These are phyloP conservation scores for Sporothrix pallida DNA, from an alignment of 2,329 filamentous ascomycete species.

Conservation along the genomic window DNA sequence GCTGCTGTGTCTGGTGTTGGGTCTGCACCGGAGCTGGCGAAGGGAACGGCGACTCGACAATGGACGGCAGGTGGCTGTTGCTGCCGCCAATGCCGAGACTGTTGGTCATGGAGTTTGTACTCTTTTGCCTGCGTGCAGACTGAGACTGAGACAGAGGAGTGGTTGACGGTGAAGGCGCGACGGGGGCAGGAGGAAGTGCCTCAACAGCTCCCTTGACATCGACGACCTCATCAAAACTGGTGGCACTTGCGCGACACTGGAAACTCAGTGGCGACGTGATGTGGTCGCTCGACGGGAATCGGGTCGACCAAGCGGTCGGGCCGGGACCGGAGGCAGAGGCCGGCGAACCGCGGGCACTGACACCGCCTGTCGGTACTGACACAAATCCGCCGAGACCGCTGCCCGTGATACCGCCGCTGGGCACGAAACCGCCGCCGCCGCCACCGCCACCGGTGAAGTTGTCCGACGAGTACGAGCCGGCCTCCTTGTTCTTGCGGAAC, in stretches of 20 bases:
- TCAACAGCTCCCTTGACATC: background rate
- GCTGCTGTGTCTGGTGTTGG: no score
- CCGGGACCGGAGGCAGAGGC: conserved; percentile 21
- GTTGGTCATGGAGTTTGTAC: background rate
- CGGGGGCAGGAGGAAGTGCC: background rate
- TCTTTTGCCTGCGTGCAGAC: conserved; percentile 17
- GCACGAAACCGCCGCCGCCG: conserved; percentile 31
- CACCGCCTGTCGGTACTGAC: background rate
- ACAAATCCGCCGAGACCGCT: background rate
- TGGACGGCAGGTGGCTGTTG: conserved; percentile 31
- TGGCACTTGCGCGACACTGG: conserved; percentile 29
- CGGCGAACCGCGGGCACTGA: background rate
- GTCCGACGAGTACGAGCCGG: background rate
- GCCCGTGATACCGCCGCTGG: conserved; percentile 16
- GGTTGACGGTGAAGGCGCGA: background rate
- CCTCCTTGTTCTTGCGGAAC: conserved; percentile 27
- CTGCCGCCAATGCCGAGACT: background rate
- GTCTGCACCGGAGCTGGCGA: conserved; percentile 24
- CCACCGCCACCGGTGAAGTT: conserved; percentile 19
- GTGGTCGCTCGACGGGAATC: conserved; percentile 23
- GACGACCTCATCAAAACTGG: conserved; percentile 6
- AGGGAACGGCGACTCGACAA: conserved; percentile 40
- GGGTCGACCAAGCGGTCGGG: conserved; percentile 13
- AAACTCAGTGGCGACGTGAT: conserved; percentile 33
- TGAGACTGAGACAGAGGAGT: background rate